phyloP scores from a whole-genome alignment of 768 basidiomycete genomes.

The Boletus sensibilis region DNA sequence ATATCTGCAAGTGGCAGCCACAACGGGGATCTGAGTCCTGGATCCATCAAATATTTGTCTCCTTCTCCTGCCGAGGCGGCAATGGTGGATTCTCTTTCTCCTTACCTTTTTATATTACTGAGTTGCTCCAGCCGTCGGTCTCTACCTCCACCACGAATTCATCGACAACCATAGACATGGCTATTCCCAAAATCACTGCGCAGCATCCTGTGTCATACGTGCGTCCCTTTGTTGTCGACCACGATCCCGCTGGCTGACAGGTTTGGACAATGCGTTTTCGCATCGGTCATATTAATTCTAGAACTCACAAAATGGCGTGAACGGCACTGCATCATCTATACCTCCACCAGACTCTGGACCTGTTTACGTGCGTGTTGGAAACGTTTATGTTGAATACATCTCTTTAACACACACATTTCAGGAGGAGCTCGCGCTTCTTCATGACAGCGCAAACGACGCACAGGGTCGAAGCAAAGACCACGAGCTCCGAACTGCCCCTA shows the following conservation, averaged over 20 bases:
- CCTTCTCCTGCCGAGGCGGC: constrained; percentile 7
- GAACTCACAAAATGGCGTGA: constrained; percentile 4
- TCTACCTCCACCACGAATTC: constrained; percentile 1
- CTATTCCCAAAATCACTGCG: constrained; percentile 4
- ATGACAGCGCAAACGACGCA: constrained; percentile 19
- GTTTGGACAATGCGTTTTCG: background rate
- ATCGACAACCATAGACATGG: constrained; percentile 13
- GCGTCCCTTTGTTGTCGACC: constrained; percentile 1
- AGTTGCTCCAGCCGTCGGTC: constrained; percentile 10
- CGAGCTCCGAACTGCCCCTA: constrained; percentile 44
- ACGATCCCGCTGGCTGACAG: background rate
- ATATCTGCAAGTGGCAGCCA: constrained; percentile 5
- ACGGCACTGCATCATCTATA: background rate
- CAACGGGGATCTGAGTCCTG: constrained; percentile 2
- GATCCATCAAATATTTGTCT: constrained; percentile 7
- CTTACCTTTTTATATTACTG: constrained; percentile 6
- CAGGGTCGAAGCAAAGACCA: constrained; percentile 32
- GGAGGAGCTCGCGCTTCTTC: constrained; percentile 35
- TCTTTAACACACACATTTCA: constrained; percentile 1
- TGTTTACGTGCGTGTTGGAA: constrained; percentile 24
- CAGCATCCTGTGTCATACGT: constrained; percentile 5
- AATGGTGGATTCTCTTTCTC: constrained; percentile 16
- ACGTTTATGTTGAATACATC: background rate
- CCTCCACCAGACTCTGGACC: constrained; percentile 6
- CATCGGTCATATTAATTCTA: constrained; percentile 2